Conservation (phyloP, 2,329 filamentous ascomycete species). For the Claviceps sp. region DNA sequence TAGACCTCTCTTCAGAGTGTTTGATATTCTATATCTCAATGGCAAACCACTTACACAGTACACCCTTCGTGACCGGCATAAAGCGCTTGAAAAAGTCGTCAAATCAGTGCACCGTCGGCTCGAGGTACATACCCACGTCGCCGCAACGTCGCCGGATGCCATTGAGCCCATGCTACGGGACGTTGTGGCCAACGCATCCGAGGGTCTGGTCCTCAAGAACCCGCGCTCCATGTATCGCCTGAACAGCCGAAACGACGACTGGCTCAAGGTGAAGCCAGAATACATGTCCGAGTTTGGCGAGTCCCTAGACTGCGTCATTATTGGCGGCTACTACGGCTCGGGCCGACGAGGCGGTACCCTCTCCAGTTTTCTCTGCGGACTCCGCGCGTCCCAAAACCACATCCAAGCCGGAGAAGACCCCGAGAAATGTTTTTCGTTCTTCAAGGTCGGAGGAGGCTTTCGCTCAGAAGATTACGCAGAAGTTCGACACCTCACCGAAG, state of each 20-base stretch:
- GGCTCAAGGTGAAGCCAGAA: constrained; percentile 97
- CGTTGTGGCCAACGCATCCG: constrained; percentile 75
- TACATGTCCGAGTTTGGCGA: constrained; percentile 97
- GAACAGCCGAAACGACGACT: constrained; percentile 85
- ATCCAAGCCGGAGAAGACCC: constrained; percentile 44
- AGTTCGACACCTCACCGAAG: constrained; percentile 72
- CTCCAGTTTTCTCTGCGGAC: constrained; percentile 80
- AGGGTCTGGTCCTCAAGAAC: constrained; percentile 89
- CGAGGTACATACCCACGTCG: constrained; percentile 64
- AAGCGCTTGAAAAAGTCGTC: constrained; percentile 60
- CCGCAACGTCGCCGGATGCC: constrained; percentile 52
- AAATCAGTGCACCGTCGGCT: constrained; percentile 59
- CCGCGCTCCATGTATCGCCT: constrained; percentile 75
- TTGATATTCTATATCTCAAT: constrained; percentile 86
- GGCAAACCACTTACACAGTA: constrained; percentile 67
- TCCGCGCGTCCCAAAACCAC: constrained; percentile 60
- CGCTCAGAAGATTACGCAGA: constrained; percentile 71
- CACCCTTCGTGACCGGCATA: constrained; percentile 66
- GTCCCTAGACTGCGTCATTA: constrained; percentile 74
- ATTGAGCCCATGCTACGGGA: constrained; percentile 70
- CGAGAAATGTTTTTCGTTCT: constrained; percentile 84
- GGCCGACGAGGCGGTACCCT: constrained; percentile 71
- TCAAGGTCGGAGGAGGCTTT: constrained; percentile 94
- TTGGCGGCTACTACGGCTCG: constrained; percentile 87
- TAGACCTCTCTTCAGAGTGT: constrained; percentile 70